These are phyloP conservation scores for Mycosphaerelloides madeirae DNA, from an alignment of 2,329 filamentous ascomycete species.

Conservation along the genomic window DNA sequence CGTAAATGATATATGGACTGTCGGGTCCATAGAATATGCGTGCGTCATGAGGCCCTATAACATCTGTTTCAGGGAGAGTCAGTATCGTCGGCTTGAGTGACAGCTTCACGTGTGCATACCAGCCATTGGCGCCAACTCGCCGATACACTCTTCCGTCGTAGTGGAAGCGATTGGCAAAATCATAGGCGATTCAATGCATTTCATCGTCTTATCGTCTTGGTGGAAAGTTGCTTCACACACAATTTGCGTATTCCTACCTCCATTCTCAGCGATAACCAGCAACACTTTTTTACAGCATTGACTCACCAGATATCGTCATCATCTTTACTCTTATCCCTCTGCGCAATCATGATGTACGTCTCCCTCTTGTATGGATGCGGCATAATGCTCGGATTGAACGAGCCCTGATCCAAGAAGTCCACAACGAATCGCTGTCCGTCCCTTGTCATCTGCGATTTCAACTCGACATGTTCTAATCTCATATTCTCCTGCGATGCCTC, in stretches of 20 bases:
- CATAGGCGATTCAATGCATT: slow-evolving; percentile 3
- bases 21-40: slow-evolving; percentile 52
- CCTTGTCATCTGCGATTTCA: slow-evolving; percentile 7
- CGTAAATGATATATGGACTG: slow-evolving; percentile 47
- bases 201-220: background rate
- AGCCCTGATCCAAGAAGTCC: slow-evolving; percentile 5
- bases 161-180: slow-evolving; percentile 9
- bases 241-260: slow-evolving; percentile 2
- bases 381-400: slow-evolving; percentile 9
- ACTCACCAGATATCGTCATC: slow-evolving; percentile 3
- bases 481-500: slow-evolving; percentile 7
- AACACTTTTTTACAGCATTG: no score
- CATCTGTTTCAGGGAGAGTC: no score
- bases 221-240: slow-evolving; percentile 2
- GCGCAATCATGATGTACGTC: slow-evolving; percentile 11
- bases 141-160: slow-evolving; percentile 33
- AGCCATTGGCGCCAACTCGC: slow-evolving; percentile 11
- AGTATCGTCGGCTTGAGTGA: no score
- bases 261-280: no score
- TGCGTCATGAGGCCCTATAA: slow-evolving; percentile 52
- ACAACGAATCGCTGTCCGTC: slow-evolving; percentile 3
- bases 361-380: slow-evolving; percentile 9
- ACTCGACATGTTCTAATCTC: slow-evolving; percentile 2
- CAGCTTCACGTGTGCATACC: no score
- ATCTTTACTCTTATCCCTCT: slow-evolving; percentile 10